Base-by-base conservation (phyloP, 768 basidiomycete species). In the Serendipita sp. region DNA sequence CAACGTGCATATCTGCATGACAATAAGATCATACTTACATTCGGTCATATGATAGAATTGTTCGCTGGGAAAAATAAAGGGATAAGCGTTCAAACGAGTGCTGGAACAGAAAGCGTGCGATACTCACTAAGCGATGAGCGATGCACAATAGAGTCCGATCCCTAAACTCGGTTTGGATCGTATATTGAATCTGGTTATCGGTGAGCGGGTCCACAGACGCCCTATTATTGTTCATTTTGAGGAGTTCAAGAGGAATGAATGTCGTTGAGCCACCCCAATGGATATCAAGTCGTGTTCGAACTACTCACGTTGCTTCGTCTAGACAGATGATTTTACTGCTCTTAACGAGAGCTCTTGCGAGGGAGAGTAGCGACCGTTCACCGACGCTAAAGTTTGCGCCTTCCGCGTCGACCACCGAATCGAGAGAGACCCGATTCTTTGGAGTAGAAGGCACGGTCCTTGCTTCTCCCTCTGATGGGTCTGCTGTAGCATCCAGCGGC, bases 301-400 rank as follows among this genome's bases (percentile, higher is more conserved):
- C 34, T 14, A 38, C 34, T 38, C 34, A 48, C 2, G 70, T 71
- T 1, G 70, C 71, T 61, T 68, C 65, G 50, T 65, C 65, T 17
- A 67, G 44, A 9, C 67, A 62, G 20, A 66, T 41, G 14, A 67
- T 43, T 42, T 67, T 67, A 24, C 63, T 65, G 56, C 61, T 41
- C 28, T 66, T 42, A 14, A 64, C 64, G 24, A 68, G 65, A 14
- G 76, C 77, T 58, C 77, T 66, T 0, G 76, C 70, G 62, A 70
- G 67, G 13, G 72, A 72, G 1, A 77, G 65, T 2, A 78, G 68
- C 60, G 77, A 76, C n/a, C 76, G 65, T 64, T 77, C 75, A 9
- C 77, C 76, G 17, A 74, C 71, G 14, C 72, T 74, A 66, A 76
- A 74, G 64, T 77, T 77, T 24, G 67, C 66, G 24, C 75, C 75